phyloP scores from a whole-genome alignment of 164 flowering plant species.

The Warburgia ugandensis region DNA sequence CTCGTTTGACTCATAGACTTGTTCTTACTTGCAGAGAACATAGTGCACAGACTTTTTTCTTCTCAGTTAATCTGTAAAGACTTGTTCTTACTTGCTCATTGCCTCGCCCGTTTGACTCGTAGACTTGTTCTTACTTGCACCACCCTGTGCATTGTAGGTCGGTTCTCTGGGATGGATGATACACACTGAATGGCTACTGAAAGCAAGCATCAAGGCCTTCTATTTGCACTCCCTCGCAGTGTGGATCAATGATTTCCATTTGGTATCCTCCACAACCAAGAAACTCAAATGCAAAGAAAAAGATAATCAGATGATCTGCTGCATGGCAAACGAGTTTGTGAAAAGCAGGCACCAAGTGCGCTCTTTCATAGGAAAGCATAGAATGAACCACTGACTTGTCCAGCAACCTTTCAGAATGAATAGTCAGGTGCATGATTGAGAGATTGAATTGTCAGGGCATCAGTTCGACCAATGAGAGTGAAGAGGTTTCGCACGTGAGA shows the following conservation, averaged over 20 bases:
- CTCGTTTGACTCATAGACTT: no score
- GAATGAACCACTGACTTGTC: no score
- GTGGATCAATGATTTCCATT: constrained; percentile 68
- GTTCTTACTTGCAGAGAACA: no score
- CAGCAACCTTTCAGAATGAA: no score
- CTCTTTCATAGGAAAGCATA: no score
- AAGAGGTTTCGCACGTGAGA: constrained; percentile 22
- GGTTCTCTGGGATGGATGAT: constrained; percentile 77
- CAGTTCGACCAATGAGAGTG: constrained; percentile 22
- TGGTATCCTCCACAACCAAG: constrained; percentile 60
- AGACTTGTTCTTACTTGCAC: constrained; percentile 68
- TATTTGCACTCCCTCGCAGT: constrained; percentile 72
- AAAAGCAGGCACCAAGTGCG: no score
- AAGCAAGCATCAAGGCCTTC: constrained; percentile 83
- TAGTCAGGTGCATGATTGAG: no score
- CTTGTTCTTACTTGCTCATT: no score
- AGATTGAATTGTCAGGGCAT: constrained; percentile 15
- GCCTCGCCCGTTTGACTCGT: constrained; percentile 84
- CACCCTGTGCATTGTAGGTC: constrained; percentile 93
- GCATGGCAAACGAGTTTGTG: no score
- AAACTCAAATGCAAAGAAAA: constrained; percentile 66
- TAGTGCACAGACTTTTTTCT: no score
- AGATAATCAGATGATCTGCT: neutral
- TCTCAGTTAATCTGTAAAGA: no score
- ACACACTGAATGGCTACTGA: constrained; percentile 77